phyloP scores from a whole-genome alignment of 768 basidiomycete genomes.

The Mycena maculata region DNA sequence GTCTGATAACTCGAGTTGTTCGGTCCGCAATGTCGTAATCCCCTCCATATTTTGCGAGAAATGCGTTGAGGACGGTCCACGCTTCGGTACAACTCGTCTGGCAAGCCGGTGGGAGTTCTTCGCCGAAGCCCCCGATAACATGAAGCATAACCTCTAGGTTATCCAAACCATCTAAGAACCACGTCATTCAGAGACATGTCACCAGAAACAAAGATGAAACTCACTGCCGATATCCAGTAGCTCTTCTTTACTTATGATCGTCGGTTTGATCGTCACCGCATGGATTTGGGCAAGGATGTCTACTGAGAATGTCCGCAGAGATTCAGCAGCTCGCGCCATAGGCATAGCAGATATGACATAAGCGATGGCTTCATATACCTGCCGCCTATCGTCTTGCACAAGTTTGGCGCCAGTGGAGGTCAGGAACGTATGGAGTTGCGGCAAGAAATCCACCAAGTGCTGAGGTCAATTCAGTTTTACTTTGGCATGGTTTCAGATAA shows the following conservation, averaged over 20 bases:
- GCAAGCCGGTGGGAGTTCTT: constrained; percentile 85
- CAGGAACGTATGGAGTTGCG: constrained; percentile 91
- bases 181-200: constrained; percentile 4
- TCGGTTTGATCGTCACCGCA: constrained; percentile 63
- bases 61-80: constrained; percentile 85
- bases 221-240: constrained; percentile 74
- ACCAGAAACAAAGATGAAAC: constrained; percentile 42
- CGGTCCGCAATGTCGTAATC: constrained; percentile 85
- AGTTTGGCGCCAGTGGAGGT: constrained; percentile 83
- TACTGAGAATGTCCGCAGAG: constrained; percentile 86
- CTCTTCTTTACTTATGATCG: constrained; percentile 74
- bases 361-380: constrained; percentile 96
- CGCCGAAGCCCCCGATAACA: constrained; percentile 84
- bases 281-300: constrained; percentile 88
- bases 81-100: constrained; percentile 81
- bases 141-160: constrained; percentile 93
- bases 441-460: constrained; percentile 93
- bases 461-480: constrained; percentile 41
- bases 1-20: constrained; percentile 83
- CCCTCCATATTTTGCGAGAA: constrained; percentile 82
- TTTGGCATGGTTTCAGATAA: not conserved
- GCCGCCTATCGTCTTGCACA: constrained; percentile 86
- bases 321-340: constrained; percentile 86
- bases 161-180: constrained; percentile 79
- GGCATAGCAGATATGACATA: constrained; percentile 96